A percentile compares a stretch with the other conserved stretches of the same genome.
These are phyloP conservation scores for Leptoxyphium fumago DNA, from an alignment of 2,329 filamentous ascomycete genomes.

Conservation along the genomic window DNA sequence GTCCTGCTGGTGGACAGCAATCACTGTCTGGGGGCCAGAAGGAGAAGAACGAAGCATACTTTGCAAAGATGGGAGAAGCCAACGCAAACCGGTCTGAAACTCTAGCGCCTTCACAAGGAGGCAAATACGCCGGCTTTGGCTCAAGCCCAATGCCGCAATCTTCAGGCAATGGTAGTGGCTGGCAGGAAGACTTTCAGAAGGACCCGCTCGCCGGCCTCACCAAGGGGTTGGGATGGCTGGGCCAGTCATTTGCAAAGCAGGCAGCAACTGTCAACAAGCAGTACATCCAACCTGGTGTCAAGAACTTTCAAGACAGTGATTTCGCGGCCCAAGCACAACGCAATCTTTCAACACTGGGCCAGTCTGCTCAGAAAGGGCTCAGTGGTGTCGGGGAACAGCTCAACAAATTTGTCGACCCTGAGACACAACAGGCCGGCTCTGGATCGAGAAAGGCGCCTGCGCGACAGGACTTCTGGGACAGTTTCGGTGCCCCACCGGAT, in stretches of 20 bases:
- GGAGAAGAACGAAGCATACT: slow-evolving; percentile 70
- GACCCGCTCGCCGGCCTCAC: slow-evolving; percentile 79
- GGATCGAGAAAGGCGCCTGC: slow-evolving; percentile 34
- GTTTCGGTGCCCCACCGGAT: slow-evolving; percentile 55
- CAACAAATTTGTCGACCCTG: slow-evolving; percentile 66
- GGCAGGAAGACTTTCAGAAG: slow-evolving; percentile 76
- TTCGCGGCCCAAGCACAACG: slow-evolving; percentile 38
- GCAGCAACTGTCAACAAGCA: slow-evolving; percentile 83
- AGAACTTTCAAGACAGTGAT: slow-evolving; percentile 53
- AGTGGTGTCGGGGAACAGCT: slow-evolving; percentile 66
- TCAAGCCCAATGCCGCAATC: slow-evolving; percentile 49
- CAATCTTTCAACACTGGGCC: slow-evolving; percentile 32
- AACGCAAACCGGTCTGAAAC: slow-evolving; percentile 63
- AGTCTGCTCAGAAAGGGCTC: slow-evolving; percentile 50
- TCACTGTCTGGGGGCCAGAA: slow-evolving; percentile 29
- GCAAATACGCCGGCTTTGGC: slow-evolving; percentile 85
- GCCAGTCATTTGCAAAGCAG: slow-evolving; percentile 72
- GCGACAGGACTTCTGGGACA: slow-evolving; percentile 82
- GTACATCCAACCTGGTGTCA: slow-evolving; percentile 84
- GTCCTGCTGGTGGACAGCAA: slow-evolving; percentile 1
- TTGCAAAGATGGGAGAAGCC: slow-evolving; percentile 67
- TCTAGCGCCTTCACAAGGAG: slow-evolving; percentile 75
- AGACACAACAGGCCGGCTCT: slow-evolving; percentile 2
- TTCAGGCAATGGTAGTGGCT: slow-evolving; percentile 25
- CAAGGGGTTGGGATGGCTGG: slow-evolving; percentile 91